These are phyloP conservation scores for Eurotiales sp. DNA, from an alignment of 2,329 filamentous ascomycete genomes.

Conservation along the genomic window DNA sequence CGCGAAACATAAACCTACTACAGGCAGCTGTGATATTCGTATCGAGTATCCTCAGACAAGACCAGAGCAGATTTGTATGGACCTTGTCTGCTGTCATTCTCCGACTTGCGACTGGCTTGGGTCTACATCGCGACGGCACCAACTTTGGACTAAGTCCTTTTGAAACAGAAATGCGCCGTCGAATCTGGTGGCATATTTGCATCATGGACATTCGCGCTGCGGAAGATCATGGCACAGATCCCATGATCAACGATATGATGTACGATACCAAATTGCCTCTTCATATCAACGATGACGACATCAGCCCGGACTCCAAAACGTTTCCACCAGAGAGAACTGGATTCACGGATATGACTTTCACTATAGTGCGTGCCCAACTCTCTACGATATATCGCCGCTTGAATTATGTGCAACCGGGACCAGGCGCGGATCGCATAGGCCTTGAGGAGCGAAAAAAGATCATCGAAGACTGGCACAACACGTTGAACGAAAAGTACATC, in stretches of 20 bases:
- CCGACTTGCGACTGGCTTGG: slow-evolving; percentile 43
- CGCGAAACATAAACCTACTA: slow-evolving; percentile 58
- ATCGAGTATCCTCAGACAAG: slow-evolving; percentile 44
- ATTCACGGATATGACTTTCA: slow-evolving; percentile 53
- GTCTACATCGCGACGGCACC: slow-evolving; percentile 50
- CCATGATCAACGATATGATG: slow-evolving; percentile 39
- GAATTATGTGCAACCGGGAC: slow-evolving; percentile 32
- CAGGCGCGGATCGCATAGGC: slow-evolving; percentile 16
- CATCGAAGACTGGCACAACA: slow-evolving; percentile 52
- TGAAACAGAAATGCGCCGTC: slow-evolving; percentile 51
- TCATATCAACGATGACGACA: slow-evolving; percentile 52
- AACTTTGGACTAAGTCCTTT: slow-evolving; percentile 46
- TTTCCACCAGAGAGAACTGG: slow-evolving; percentile 48
- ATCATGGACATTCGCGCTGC: slow-evolving; percentile 47
- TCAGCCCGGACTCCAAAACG: slow-evolving; percentile 47
- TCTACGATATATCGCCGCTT: slow-evolving; percentile 40
- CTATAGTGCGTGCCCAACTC: slow-evolving; percentile 53
- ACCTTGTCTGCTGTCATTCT: slow-evolving; percentile 40
- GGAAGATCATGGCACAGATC: slow-evolving; percentile 49
- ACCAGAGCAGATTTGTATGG: slow-evolving; percentile 42
- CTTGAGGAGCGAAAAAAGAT: slow-evolving; percentile 40
- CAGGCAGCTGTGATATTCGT: slow-evolving; percentile 62
- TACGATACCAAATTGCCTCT: slow-evolving; percentile 49
- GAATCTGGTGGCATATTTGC: slow-evolving; percentile 51
- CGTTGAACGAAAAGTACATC: slow-evolving; percentile 55